Conservation (phyloP, 257 asterid species). For the Solanum etuberosum region DNA sequence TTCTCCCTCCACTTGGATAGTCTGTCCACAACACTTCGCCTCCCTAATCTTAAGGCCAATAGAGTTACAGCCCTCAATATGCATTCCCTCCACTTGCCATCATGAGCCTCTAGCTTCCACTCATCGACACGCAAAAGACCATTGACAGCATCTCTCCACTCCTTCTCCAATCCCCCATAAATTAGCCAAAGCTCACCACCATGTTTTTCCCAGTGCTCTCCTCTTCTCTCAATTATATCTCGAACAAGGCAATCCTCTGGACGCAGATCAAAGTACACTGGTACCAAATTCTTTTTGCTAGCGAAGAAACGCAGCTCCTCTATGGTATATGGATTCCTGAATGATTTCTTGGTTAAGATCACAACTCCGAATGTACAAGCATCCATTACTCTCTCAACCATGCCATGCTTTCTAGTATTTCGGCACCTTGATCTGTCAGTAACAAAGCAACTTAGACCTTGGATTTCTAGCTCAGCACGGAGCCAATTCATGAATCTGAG, state of each 20-base stretch:
- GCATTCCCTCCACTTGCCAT: conserved; percentile 94
- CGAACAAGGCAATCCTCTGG: conserved; percentile 87
- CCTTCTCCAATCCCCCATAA: conserved; percentile 84
- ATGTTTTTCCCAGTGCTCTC: conserved; percentile 88
- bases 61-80: conserved; percentile 72
- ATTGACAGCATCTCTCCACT: conserved; percentile 80
- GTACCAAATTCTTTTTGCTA: conserved; percentile 88
- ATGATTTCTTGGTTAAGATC: conserved; percentile 76
- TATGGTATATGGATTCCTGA: conserved; percentile 70
- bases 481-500: conserved; percentile 74
- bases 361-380: conserved; percentile 72
- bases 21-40: conserved; percentile 79
- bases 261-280: conserved; percentile 71
- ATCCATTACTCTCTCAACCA: conserved; percentile 75
- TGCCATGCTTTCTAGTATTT: conserved; percentile 52
- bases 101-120: conserved; percentile 89
- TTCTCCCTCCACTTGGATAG: conserved; percentile 73
- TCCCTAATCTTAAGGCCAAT: conserved; percentile 82
- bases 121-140: conserved; percentile 78
- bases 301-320: conserved; percentile 83
- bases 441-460: conserved; percentile 77
- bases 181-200: conserved; percentile 92
- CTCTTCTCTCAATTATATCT: conserved; percentile 82
- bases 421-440: conserved; percentile 62
- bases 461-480: conserved; percentile 73